Percentiles rank a stretch among this genome's conserved stretches.
Conservation (phyloP, 768 basidiomycete genomes). For the Rhodotorula babjevae region DNA sequence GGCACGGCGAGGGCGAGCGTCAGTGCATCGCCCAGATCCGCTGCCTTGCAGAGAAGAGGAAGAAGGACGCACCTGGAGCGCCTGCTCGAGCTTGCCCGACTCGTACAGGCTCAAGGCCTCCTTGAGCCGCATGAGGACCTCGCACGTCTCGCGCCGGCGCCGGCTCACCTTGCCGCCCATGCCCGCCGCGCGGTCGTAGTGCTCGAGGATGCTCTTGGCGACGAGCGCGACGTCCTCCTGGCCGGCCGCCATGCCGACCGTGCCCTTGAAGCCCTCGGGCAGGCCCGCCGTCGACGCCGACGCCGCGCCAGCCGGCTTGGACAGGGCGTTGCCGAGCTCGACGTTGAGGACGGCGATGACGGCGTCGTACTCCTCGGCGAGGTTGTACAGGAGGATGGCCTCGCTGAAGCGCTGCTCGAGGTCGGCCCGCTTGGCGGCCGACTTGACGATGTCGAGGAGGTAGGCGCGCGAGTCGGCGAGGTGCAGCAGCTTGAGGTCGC, state of each 20-base stretch:
- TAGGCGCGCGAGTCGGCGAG: constrained; percentile 63
- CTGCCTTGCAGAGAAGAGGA: neutral
- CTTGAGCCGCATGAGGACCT: constrained; percentile 67
- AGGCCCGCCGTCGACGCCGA: constrained; percentile 41
- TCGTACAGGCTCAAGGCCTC: constrained; percentile 74
- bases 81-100: constrained; percentile 65
- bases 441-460: constrained; percentile 73
- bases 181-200: constrained; percentile 62
- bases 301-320: constrained; percentile 51
- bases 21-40: too few species aligned
- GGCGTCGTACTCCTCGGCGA: constrained; percentile 82
- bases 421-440: constrained; percentile 74
- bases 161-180: constrained; percentile 58
- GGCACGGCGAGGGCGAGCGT: too few species aligned
- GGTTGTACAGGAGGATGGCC: constrained; percentile 91
- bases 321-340: constrained; percentile 76
- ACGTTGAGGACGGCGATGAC: constrained; percentile 82
- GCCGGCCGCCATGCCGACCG: constrained; percentile 41
- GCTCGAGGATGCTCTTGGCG: constrained; percentile 61
- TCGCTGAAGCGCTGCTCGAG: constrained; percentile 78
- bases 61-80: constrained; percentile 64
- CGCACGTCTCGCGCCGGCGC: constrained; percentile 59
- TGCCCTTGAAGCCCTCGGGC: constrained; percentile 53
- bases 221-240: constrained; percentile 39
- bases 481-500: constrained; percentile 68